Evolutionary conservation across 768 basidiomycete genomes (phyloP), one percentile per base, ranked within the genome.

Genomic region (Dacryopinax primogenitus): DNA sequence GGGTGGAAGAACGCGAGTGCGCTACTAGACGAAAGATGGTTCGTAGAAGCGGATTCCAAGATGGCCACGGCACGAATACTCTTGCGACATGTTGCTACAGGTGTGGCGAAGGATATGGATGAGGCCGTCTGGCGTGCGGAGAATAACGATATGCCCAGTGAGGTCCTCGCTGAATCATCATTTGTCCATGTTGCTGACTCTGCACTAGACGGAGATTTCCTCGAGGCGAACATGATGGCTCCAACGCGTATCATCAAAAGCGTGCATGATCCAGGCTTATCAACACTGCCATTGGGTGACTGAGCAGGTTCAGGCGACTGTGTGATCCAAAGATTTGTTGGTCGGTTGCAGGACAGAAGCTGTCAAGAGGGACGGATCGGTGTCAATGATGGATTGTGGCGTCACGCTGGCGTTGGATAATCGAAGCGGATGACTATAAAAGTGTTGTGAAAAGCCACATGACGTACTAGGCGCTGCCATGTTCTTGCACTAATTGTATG

Each of bases 131-230:
- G 82, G 82, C 82, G 90, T 65, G 85, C 88, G n/a, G 80, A 83
- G 65, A 80, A 85, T 67, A 92, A 91, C 68, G 88, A 90, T 74
- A 80, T 82, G 66, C 87, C 87, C 28, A 90, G 88, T 90, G 47
- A 63, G 71, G n/a, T n/a, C n/a, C n/a, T 67, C 9, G 18, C 3
- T 6, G 3, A 6, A 13, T 11, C 13, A 6, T 23, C 26, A 13
- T 15, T 9, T 28, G 51, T 28, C 18, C 26, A 15, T 58, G 51
- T 58, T 11, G 23, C 51, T 58, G 13, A 58, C 3, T 11, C 9
- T 6, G 51, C 11, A 58, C n/a, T 33, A 82, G 81, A 82, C 66
- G 82, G 81, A 4, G 71, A 67, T 11, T 80, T 80, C 66, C 69
- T 82, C 51, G 67, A 73, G 21, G 73, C 69, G 18, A 75, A 81